phyloP scores from a whole-genome alignment of 2,329 filamentous ascomycete genomes.

The Aschersonia sp. region DNA sequence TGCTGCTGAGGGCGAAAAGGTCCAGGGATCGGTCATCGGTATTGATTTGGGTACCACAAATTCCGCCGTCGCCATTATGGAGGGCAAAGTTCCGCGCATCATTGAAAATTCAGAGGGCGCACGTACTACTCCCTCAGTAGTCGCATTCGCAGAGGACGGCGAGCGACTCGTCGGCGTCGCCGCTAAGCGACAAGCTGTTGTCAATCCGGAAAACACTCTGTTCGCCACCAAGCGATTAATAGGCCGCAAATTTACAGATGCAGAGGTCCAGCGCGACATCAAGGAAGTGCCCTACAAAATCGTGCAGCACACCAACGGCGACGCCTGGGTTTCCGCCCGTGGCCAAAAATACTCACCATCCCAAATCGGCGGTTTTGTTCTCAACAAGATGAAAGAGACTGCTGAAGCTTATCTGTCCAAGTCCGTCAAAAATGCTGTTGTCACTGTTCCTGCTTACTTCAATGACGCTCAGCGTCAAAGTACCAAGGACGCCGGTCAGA shows the following conservation, averaged over 20 bases:
- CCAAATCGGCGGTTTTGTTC: conserved; percentile 92
- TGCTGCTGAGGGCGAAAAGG: conserved; percentile 47
- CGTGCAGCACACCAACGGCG: conserved; percentile 88
- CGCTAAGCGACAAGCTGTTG: conserved; percentile 93
- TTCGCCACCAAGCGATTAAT: conserved; percentile 99
- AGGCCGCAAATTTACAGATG: conserved; percentile 88
- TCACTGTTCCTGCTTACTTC: conserved; percentile 96
- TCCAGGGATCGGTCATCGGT: conserved; percentile 92
- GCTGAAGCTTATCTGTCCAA: conserved; percentile 87
- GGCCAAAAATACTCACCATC: conserved; percentile 94
- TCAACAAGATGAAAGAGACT: conserved; percentile 99
- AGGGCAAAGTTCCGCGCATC: conserved; percentile 88
- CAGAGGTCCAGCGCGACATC: conserved; percentile 90
- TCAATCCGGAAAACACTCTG: conserved; percentile 96
- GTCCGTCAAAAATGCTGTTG: conserved; percentile 86
- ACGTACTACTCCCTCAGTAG: conserved; percentile 54
- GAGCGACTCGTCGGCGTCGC: conserved; percentile 95
- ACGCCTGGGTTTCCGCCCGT: conserved; percentile 89
- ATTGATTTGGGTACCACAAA: conserved; percentile 98
- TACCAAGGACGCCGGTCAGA: conserved; percentile 96
- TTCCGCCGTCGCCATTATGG: conserved; percentile 94
- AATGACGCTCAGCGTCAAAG: conserved; percentile 97
- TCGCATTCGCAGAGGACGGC: conserved; percentile 88
- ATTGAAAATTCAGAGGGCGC: conserved; percentile 94
- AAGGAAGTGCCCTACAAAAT: conserved; percentile 99